Evolutionary conservation across 306 rosid genomes (phyloP).

Genomic region (Clitoria ternatea): DNA sequence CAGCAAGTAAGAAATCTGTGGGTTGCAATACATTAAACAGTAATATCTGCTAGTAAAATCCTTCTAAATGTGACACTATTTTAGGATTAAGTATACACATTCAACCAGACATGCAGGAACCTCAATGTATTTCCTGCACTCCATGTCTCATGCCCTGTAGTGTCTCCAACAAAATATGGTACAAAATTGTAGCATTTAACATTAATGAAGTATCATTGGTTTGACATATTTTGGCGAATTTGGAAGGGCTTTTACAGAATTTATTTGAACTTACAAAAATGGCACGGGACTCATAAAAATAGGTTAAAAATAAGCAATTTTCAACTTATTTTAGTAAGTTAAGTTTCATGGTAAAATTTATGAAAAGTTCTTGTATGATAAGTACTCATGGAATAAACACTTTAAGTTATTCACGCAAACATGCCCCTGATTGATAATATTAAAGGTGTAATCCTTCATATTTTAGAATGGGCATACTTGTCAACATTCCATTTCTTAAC

Average conservation of each 20-base stretch:
- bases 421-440: not conserved
- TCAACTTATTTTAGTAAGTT: no score
- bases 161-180: not conserved
- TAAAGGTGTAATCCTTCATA: slow-evolving; percentile 2
- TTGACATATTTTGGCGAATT: no score
- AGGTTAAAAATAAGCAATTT: no score
- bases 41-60: not conserved
- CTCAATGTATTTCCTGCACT: not conserved
- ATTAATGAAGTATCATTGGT: not conserved
- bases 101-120: slow-evolving; percentile 17
- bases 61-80: not conserved
- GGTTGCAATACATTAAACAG: not conserved
- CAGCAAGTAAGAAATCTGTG: not conserved
- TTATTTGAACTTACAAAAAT: no score
- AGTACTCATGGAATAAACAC: no score
- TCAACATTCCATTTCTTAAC: not conserved
- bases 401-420: no score
- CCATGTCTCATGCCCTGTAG: no score
- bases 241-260: no score
- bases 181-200: slow-evolving; percentile 7
- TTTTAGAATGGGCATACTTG: not conserved
- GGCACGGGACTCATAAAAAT: no score
- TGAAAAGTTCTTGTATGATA: no score
- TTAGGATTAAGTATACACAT: slow-evolving; percentile 6
- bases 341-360: no score